phyloP scores from a whole-genome alignment of 2,329 filamentous ascomycete genomes.

The Xylariaceae sp. region DNA sequence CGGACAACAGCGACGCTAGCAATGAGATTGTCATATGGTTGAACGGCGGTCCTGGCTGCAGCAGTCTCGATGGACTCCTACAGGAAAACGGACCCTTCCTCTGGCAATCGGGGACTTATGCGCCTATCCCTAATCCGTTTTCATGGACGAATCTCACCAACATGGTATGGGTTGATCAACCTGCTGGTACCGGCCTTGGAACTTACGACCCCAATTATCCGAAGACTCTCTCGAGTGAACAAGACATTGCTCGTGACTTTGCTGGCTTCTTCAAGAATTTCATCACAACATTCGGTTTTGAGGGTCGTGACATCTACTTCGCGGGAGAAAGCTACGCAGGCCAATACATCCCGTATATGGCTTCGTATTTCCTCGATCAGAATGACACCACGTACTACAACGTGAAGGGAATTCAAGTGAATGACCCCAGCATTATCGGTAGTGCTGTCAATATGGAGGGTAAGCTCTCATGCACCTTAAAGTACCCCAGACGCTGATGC shows the following conservation, averaged over 20 bases:
- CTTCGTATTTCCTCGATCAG: slow-evolving; percentile 45
- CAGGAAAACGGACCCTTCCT: slow-evolving; percentile 73
- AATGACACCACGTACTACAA: slow-evolving; percentile 46
- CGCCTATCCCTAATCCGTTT: slow-evolving; percentile 61
- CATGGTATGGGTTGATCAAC: slow-evolving; percentile 70
- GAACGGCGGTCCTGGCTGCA: slow-evolving; percentile 49
- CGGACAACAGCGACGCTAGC: slow-evolving; percentile 38
- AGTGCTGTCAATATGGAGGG: slow-evolving; percentile 47
- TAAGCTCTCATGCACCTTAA: no score
- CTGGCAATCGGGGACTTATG: slow-evolving; percentile 65
- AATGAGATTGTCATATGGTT: slow-evolving; percentile 50
- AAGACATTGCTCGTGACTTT: slow-evolving; percentile 65
- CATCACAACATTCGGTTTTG: slow-evolving; percentile 46
- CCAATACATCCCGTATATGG: slow-evolving; percentile 53
- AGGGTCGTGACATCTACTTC: slow-evolving; percentile 48
- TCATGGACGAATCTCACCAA: slow-evolving; percentile 72
- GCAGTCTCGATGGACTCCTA: slow-evolving; percentile 62
- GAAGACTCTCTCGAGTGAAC: slow-evolving; percentile 16
- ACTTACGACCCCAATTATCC: background rate
- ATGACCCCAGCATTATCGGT: slow-evolving; percentile 57
- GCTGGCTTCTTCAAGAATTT: slow-evolving; percentile 66
- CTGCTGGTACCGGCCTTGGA: slow-evolving; percentile 65
- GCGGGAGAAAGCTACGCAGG: slow-evolving; percentile 52
- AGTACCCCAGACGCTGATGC: background rate
- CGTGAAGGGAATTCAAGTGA: slow-evolving; percentile 53